phyloP scores from a whole-genome alignment of 352 stramenopile species.

The Pythium dissimile region DNA sequence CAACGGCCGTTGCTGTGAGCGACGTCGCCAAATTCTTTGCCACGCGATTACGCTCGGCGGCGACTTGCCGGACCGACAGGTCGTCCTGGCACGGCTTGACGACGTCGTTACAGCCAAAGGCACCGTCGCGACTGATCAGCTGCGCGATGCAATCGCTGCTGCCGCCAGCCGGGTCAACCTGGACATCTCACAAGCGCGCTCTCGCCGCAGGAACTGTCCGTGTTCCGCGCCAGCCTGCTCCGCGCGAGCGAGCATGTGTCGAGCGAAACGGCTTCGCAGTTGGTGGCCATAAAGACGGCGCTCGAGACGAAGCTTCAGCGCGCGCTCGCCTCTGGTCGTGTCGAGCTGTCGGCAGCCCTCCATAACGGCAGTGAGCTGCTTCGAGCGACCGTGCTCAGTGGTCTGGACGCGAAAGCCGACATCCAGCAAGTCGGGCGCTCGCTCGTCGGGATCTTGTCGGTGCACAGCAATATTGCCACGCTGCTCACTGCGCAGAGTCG shows the following conservation, averaged over 20 bases:
- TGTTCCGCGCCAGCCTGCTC: neutral
- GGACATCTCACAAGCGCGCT: too few species aligned
- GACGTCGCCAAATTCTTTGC: too few species aligned
- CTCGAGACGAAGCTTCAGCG: neutral
- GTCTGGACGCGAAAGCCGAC: constrained; percentile 1
- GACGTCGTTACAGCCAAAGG: too few species aligned
- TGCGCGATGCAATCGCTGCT: too few species aligned
- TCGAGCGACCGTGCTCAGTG: neutral
- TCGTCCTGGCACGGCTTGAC: too few species aligned
- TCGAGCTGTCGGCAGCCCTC: constrained; percentile 1
- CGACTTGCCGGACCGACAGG: too few species aligned
- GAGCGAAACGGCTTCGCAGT: neutral
- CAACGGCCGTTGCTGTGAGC: too few species aligned
- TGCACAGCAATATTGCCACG: neutral
- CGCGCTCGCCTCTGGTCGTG: neutral
- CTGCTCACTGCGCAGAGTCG: neutral
- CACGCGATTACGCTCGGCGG: too few species aligned
- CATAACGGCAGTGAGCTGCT: neutral
- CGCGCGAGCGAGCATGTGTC: neutral
- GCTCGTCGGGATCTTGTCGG: neutral
- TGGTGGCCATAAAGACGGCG: neutral
- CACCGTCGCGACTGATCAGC: too few species aligned
- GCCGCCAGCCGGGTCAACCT: too few species aligned
- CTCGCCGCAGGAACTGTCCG: constrained; percentile 1
- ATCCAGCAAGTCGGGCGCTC: constrained; percentile 6